These are phyloP conservation scores for Phaeophleospora eucalypticola DNA, from an alignment of 2,329 filamentous ascomycete species.

Conservation along the genomic window DNA sequence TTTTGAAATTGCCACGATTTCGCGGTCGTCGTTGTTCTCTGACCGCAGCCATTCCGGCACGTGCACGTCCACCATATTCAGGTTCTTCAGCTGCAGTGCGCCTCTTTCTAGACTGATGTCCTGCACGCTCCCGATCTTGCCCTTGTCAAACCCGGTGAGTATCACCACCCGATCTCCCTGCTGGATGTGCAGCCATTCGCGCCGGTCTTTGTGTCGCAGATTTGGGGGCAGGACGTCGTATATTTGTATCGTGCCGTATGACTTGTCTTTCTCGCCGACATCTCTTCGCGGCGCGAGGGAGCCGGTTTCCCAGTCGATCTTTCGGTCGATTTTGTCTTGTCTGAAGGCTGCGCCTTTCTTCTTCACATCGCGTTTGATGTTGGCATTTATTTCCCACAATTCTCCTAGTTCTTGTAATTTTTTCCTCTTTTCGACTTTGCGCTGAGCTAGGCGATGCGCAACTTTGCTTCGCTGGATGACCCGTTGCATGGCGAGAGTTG, in stretches of 20 bases:
- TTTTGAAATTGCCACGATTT: conserved; percentile 34
- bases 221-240: conserved; percentile 26
- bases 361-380: too few species aligned
- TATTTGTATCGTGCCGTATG: conserved; percentile 51
- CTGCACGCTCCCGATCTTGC: conserved; percentile 73
- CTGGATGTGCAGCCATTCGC: conserved; percentile 34
- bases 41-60: conserved; percentile 40
- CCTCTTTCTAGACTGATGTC: conserved; percentile 44
- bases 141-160: conserved; percentile 71
- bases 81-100: conserved; percentile 33
- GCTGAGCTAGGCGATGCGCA: neutral
- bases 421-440: neutral
- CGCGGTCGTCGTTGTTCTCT: conserved; percentile 37
- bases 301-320: conserved; percentile 75
- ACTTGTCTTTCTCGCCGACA: conserved; percentile 54
- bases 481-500: neutral
- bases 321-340: conserved; percentile 54
- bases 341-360: conserved; percentile 11
- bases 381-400: too few species aligned
- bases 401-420: neutral
- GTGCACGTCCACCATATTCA: conserved; percentile 43
- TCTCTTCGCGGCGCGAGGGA: conserved; percentile 74
- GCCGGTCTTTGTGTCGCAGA: conserved; percentile 20
- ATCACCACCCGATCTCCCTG: conserved; percentile 77
- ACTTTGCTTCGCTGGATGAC: neutral